phyloP scores from a whole-genome alignment of 352 stramenopile species.

The Phytophthora megakarya region DNA sequence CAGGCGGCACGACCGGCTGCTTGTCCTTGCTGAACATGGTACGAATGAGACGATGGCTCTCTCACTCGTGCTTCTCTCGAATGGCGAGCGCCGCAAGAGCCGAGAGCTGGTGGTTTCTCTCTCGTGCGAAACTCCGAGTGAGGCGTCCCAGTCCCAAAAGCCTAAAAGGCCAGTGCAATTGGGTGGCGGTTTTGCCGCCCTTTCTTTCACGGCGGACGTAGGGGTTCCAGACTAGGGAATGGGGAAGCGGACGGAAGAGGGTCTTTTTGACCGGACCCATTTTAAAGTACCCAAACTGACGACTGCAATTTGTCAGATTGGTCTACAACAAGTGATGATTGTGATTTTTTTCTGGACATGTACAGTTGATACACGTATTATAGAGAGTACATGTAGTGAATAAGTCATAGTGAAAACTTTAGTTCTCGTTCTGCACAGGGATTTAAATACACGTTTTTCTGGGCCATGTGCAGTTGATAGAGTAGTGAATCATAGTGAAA shows the following conservation, averaged over 20 bases:
- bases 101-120: constrained; percentile 41
- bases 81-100: too few relatives aligned
- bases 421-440: too few relatives aligned
- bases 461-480: too few relatives aligned
- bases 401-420: too few relatives aligned
- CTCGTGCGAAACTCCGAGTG: constrained; percentile 32
- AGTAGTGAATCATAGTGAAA: too few relatives aligned
- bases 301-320: too few relatives aligned
- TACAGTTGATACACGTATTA: too few relatives aligned
- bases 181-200: background rate
- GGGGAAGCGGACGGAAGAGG: constrained; percentile 25
- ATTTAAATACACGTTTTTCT: too few relatives aligned
- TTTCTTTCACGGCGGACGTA: background rate
- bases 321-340: too few relatives aligned
- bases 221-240: too few relatives aligned
- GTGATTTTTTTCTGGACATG: too few relatives aligned
- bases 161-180: constrained; percentile 14
- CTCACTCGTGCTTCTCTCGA: constrained; percentile 46
- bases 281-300: background rate
- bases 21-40: constrained; percentile 69
- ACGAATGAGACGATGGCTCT: constrained; percentile 29
- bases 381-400: too few relatives aligned
- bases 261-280: background rate
- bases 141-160: constrained; percentile 28
- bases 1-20: constrained; percentile 32